These are phyloP conservation scores for Meredithiella fracta DNA, from an alignment of 2,329 filamentous ascomycete genomes.

Conservation along the genomic window DNA sequence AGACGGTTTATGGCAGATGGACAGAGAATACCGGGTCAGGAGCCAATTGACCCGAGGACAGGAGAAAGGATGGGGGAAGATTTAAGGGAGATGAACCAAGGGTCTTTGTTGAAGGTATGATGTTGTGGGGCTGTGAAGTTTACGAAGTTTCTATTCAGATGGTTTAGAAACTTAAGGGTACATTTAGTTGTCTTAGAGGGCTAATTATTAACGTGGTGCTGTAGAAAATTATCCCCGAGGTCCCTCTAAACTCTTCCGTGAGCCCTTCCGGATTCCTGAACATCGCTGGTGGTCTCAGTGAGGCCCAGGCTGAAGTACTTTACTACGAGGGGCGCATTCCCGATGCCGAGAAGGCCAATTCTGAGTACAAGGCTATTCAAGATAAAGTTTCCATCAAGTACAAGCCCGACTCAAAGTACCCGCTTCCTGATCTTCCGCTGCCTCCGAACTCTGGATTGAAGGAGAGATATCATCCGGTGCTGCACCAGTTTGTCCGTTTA, in stretches of 20 bases:
- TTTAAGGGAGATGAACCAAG: conserved; percentile 19
- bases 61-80: not conserved
- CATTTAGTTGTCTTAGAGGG: not conserved
- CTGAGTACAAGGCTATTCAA: conserved; percentile 14
- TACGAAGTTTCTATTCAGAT: not conserved
- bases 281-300: conserved; percentile 23
- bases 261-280: conserved; percentile 8
- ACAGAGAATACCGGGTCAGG: not conserved
- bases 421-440: conserved; percentile 50
- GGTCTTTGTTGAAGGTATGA: conserved; percentile 13
- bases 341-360: conserved; percentile 16
- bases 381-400: conserved; percentile 12
- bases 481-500: conserved; percentile 76
- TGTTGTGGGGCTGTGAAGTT: not conserved
- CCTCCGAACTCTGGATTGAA: conserved; percentile 49
- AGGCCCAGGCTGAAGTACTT: conserved; percentile 29
- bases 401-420: conserved; percentile 57
- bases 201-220: not conserved
- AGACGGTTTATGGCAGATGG: conserved; percentile 18
- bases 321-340: conserved; percentile 28
- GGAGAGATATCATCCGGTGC: conserved; percentile 68
- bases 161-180: not conserved
- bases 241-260: not conserved
- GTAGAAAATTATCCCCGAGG: not conserved
- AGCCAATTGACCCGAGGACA: not conserved